Evolutionary conservation across 805 yeast genomes (phyloP).

Genomic region (Candida sonorensis): DNA sequence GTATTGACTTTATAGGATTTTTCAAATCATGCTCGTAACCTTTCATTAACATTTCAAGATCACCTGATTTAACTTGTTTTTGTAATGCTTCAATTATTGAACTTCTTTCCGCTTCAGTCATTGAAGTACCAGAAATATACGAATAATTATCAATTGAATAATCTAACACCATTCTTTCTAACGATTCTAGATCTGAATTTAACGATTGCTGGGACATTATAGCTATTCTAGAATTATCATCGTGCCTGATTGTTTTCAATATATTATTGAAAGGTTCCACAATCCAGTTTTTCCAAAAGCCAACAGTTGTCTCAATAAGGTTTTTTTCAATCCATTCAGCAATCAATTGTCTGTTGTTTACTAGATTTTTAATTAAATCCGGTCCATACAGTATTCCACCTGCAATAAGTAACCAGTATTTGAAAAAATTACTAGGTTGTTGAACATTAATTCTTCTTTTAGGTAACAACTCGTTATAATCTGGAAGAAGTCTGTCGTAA

Average conservation of each 20-base stretch:
- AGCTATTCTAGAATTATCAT: conserved; percentile 64
- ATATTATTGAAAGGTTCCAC: conserved; percentile 67
- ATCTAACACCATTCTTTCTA: conserved; percentile 83
- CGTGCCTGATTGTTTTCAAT: conserved; percentile 77
- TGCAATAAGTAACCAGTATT: conserved; percentile 54
- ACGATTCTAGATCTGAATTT: conserved; percentile 67
- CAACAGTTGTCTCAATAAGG: conserved; percentile 53
- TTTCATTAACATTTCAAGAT: conserved; percentile 70
- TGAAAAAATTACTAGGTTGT: conserved; percentile 35
- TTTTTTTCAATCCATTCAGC: conserved; percentile 50
- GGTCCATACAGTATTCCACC: conserved; percentile 48
- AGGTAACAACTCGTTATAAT: too few relatives aligned
- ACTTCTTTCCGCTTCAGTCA: conserved; percentile 12
- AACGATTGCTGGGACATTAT: conserved; percentile 75
- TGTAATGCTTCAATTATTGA: conserved; percentile 26
- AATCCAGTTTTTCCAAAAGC: conserved; percentile 80
- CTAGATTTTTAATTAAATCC: conserved; percentile 31
- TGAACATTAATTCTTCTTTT: too few relatives aligned
- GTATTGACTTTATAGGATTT: conserved; percentile 54
- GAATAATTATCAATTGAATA: conserved; percentile 39
- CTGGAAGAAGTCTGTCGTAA: conserved; percentile 5
- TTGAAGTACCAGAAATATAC: conserved; percentile 4
- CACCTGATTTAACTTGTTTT: conserved; percentile 58
- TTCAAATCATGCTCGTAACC: conserved; percentile 73
- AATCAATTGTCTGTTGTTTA: conserved; percentile 49